Evolutionary conservation across 1,284 basidiomycete genomes (phyloP), one percentile per base, ranked within the genome.

Genomic region (Phellopilus nigrolimitatus): DNA sequence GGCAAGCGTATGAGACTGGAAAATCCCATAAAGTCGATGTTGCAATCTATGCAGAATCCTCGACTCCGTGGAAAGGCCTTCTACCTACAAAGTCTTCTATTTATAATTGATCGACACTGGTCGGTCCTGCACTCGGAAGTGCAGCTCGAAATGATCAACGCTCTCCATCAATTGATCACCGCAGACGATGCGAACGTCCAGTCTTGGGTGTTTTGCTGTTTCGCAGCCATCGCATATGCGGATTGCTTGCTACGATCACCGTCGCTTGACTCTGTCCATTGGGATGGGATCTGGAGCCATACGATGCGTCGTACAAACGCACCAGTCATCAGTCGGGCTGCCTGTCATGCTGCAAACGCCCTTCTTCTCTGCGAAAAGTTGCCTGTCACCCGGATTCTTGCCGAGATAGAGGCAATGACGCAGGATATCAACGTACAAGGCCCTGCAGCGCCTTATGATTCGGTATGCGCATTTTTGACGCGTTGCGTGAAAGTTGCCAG

Each of bases 401-500:
- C 70, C 1, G 89, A 92, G 61, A 79, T 97, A 41, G 88, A 92
- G 62, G 70, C 73, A 0, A 69, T 97, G 42, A 75, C 84, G 1
- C 84, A 82, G 57, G 88, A 92, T 58, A 71, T 97, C 50, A 85
- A 91, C 59, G 76, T 95, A 12, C 92, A 95, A 66, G 92, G 92
- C 0, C 93, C 94, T 1, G 70, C 82, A 1, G 83, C 79, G 57
- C 88, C 91, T 0, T 86, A 78, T 59, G 95, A 98, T 61, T 82
- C 93, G 0, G 88, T 94, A 21, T 95, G 92, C 69, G 70, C 74
- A 43, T 88, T 97, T 63, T 72, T 97, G 39, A 68, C 77, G 12
- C 70, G 77, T 19, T 84, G 80, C 51, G 70, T 95, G 27, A 73
- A 71, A 19, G 68, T 87, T 13, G 82, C 89, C 0, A 82, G 78